Base-by-base conservation (phyloP, 768 basidiomycete genomes). In the Boletus barrowsii region DNA sequence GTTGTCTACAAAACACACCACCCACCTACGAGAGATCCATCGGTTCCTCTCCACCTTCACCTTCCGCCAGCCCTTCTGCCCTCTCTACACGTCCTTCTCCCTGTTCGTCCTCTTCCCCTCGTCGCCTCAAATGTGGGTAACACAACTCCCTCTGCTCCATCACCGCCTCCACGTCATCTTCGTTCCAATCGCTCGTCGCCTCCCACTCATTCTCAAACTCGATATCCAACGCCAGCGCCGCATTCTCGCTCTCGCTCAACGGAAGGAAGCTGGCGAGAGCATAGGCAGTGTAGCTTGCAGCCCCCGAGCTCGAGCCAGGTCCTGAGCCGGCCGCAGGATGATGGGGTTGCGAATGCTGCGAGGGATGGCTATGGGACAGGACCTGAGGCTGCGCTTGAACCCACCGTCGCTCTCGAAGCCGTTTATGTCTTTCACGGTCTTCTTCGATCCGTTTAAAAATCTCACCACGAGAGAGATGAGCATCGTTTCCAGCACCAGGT, bases 131-230 rank as follows among this genome's bases (percentile, higher is more conserved):
- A 51, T 61, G 50, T 8, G 84, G 81, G 70, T 86, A 89, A 67
- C 89, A 90, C 5, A 90, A 66, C 44, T 78, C 79, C 50, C 82
- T 83, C 68, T 92, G 88, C 62, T 91, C 89, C 20, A 67, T 69
- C 18, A 82, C 82, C 4, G 86, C 87, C 54, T 92, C 89, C 3
- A 86, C 84, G 62, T 92, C 90, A 58, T 92, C 90, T 68, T 91
- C 90, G 68, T 92, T 92, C 88, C 90, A 92, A 72, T 91, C 89
- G 60, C 90, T 91, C 47, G 87, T 90, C 40, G 88, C 83, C 69
- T 92, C 90, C 90, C 90, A 93, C 56, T 88, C 88, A 57, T 91
- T 90, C 63, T 93, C 90, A 62, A 92, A 93, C 68, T 92, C 89
- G 51, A 92, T 87, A 60, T 91, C 90, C 42, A 87, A 72, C 18